Evolutionary conservation across 352 stramenopile genomes (phyloP).

Genomic region (Pythium insidiosum): DNA sequence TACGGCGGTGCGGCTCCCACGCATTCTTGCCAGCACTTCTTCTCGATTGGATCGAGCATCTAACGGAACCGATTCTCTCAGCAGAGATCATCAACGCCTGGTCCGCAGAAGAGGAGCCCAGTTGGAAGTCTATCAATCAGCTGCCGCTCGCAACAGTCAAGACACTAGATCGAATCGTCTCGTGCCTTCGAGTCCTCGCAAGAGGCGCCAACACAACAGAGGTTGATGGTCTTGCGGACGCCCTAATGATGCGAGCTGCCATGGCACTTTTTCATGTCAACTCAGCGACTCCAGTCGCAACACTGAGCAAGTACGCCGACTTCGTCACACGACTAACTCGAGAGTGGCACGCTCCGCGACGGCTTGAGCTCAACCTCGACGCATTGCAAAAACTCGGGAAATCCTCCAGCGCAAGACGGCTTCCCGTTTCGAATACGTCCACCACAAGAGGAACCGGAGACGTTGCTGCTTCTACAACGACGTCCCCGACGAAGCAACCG

Average conservation of each 20-base stretch:
- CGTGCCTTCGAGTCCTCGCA: constrained; percentile 27
- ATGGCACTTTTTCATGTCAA: constrained; percentile 65
- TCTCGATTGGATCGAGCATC: constrained; percentile 76
- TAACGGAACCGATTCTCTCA: constrained; percentile 44
- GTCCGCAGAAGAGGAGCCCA: too few relatives aligned
- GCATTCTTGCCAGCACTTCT: constrained; percentile 37
- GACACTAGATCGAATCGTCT: constrained; percentile 58
- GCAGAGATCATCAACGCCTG: constrained; percentile 14
- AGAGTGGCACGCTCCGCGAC: constrained; percentile 54
- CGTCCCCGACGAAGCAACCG: too few relatives aligned
- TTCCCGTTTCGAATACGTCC: neutral
- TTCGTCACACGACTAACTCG: constrained; percentile 33
- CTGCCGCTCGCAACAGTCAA: constrained; percentile 37
- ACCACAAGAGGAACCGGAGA: too few relatives aligned
- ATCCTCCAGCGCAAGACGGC: neutral
- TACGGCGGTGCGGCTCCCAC: constrained; percentile 13
- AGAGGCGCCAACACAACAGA: constrained; percentile 7
- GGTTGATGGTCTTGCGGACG: constrained; percentile 15
- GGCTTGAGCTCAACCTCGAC: constrained; percentile 65
- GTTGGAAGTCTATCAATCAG: constrained; percentile 42
- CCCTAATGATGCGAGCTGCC: constrained; percentile 34
- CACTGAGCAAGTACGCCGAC: constrained; percentile 21
- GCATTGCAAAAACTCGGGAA: constrained; percentile 43
- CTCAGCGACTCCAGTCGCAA: constrained; percentile 2
- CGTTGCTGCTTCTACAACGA: too few relatives aligned